Evolutionary conservation across 2,329 filamentous ascomycete species (phyloP), one percentile per base, ranked within the genome.

Genomic region (Microcyclospora pomicola): DNA sequence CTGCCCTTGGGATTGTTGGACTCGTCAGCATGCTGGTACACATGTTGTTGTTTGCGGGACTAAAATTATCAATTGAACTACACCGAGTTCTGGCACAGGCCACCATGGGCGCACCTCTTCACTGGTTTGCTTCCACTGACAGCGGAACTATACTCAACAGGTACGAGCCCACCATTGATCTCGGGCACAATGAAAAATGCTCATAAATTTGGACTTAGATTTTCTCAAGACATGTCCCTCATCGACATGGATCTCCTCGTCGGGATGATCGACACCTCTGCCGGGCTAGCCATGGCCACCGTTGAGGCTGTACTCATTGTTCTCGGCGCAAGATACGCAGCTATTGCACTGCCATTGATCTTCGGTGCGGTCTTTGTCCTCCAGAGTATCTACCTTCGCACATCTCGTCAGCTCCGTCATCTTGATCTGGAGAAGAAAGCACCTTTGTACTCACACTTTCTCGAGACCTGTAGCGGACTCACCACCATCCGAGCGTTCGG

Each of bases 291-390:
- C 14, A 31, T 15, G 14, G 14, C 30, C 6, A 15, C 14, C 14
- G 30, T 31, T n/a, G 30, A 15, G 14, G 12, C 12, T 9, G 30
- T n/a, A 31, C 14, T 31, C 12, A 31, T 31, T 9, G 30, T 15
- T 4, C 14, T 15, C 12, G 12, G 12, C 4, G 12, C 30, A 9
- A 15, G 6, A n/a, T 15, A n/a, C 12, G 30, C 14, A 31, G 91
- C 91, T 67, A 96, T 86, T 59, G 84, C 85, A 40, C 80, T 94
- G 68, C 91, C 91, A 68, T 98, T 88, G 55, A 98, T 91, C 69
- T 86, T 94, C 53, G 72, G 75, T 49, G 85, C 88, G 51, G 77
- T 75, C 87, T 67, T 58, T 43, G 37, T 56, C 29, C 57, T 70
- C 6, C 65, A 69, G 36, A 56, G 51, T 27, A 60, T 63, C 45